phyloP scores from a whole-genome alignment of 257 asterid species.

The Handroanthus guayacan region DNA sequence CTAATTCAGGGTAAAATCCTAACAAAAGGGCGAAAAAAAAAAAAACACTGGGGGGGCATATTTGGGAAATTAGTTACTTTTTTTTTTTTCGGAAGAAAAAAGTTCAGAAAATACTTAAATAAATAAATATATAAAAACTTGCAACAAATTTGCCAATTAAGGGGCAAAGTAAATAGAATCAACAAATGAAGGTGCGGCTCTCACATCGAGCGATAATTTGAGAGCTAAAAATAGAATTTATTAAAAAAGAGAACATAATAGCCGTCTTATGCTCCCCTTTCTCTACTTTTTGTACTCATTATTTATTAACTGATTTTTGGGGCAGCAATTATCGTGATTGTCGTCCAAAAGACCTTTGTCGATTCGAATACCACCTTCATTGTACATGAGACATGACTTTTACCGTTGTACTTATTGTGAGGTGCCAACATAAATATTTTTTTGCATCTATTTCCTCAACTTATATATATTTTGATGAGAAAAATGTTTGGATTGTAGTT shows the following conservation, averaged over 20 bases:
- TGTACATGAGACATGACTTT: background rate
- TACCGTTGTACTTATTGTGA: no score
- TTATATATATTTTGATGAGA: background rate
- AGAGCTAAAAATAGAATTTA: background rate
- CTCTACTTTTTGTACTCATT: background rate
- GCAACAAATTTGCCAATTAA: no score
- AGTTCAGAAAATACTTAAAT: no score
- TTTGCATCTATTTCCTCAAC: background rate
- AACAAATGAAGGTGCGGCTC: no score
- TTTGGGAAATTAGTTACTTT: no score
- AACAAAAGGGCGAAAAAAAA: no score
- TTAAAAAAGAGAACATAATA: background rate
- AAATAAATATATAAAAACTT: no score
- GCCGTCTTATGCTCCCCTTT: background rate
- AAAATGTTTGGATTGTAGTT: background rate
- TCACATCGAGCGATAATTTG: background rate
- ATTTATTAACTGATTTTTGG: background rate
- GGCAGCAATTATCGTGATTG: slow-evolving; percentile 21
- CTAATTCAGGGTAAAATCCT: no score
- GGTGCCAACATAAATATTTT: background rate
- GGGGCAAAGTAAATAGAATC: no score
- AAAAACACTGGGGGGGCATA: no score
- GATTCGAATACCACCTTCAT: background rate
- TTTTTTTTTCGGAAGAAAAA: no score
- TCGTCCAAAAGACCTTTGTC: background rate